Base-by-base conservation (phyloP, 208 protist species). In the Kentomonas sorsogonicus region DNA sequence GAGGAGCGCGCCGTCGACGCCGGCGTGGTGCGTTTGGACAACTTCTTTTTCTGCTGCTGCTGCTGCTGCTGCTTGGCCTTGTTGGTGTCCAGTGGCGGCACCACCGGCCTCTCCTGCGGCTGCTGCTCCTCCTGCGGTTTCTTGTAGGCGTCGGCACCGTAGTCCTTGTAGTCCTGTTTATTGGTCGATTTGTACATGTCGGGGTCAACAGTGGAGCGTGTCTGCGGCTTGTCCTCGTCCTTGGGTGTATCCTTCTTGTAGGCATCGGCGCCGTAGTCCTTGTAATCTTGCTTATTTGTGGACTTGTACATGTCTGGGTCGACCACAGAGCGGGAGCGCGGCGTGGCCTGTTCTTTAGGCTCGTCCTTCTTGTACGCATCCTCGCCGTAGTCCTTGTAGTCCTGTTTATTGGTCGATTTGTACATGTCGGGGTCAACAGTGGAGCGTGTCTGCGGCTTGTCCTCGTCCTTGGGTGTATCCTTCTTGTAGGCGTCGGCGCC, bases 361-460 rank as follows among this genome's bases (percentile, higher is more conserved):
- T 27, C 30, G 9, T 18, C 7, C 52, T 13, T 38, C 47, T 18
- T 18, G 54, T 79, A 79, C 50, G 61, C 67, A 18, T 55, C 59
- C 38, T 56, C 25, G 20, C 60, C 67, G 41, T 61, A 61, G 1
- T 62, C 41, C 46, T 46, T 63, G 38, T 69, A 83, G 31, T 30
- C 36, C 9, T 74, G 63, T 18, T 69, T 30, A 11, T 69, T 52
- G 15, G 54, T 79, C 0, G 63, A 62, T 27, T 44, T 52, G 71
- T 66, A 83, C 60, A 70, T 62, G 6, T 64, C 53, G 0, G 67
- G 63, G 38, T 83, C 72, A 13, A 66, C 54, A 13, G 61, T 52
- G 16, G 54, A 48, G 27, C 65, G 62, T 4, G 52, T 33, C 25
- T 38, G 27, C 30, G 2, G 23, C 26, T 5, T 27, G 44, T 53